Evolutionary conservation across 257 asterid species (phyloP).

Genomic region (Rauvolfia tetraphylla): DNA sequence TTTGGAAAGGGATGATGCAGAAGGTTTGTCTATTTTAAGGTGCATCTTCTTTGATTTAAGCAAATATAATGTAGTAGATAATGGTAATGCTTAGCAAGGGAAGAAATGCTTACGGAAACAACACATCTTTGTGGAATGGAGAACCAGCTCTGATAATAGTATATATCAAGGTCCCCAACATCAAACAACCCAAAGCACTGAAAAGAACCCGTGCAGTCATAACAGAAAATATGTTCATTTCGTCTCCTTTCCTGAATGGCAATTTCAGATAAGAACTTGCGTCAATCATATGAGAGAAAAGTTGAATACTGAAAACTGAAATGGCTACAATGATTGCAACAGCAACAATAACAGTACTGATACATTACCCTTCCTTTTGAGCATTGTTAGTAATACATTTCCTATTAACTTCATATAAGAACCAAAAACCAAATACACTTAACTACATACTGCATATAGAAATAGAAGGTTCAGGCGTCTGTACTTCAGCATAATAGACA

Average conservation of each 20-base stretch:
- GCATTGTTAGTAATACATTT: too few species aligned
- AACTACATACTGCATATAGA: neutral
- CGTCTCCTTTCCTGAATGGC: conserved; percentile 38
- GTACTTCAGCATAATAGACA: neutral
- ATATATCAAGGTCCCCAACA: conserved; percentile 67
- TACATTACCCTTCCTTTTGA: neutral
- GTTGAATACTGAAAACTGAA: neutral
- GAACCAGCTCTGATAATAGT: conserved; percentile 65
- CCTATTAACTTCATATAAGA: neutral
- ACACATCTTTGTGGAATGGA: conserved; percentile 62
- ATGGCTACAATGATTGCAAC: neutral
- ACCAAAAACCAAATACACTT: neutral
- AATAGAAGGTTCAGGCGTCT: neutral
- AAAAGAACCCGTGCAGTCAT: conserved; percentile 51
- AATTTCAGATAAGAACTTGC: neutral
- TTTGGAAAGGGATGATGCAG: neutral
- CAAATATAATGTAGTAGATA: neutral
- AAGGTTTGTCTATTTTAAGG: neutral
- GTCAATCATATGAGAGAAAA: conserved; percentile 5
- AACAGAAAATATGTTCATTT: conserved; percentile 46
- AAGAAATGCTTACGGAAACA: conserved; percentile 57
- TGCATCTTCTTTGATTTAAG: neutral
- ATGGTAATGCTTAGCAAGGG: neutral
- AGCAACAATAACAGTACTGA: neutral
- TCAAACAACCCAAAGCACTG: conserved; percentile 59